These are phyloP conservation scores for Cladobotryum mycophilum DNA, from an alignment of 2,329 filamentous ascomycete genomes.

Conservation along the genomic window DNA sequence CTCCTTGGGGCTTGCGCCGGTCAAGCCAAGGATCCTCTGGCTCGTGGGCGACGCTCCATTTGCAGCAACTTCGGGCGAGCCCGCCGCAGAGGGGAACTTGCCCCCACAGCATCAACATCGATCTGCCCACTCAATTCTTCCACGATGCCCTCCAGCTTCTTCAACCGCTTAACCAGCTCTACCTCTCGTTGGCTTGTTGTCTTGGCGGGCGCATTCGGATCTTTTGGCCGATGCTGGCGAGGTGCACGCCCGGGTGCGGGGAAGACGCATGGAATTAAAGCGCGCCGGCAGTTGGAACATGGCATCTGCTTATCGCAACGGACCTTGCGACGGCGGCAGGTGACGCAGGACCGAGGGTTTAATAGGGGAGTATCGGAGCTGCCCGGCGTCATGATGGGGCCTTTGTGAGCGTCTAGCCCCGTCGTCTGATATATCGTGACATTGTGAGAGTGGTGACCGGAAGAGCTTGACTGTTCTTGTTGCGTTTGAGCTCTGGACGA, in stretches of 20 bases:
- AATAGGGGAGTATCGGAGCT: conserved; percentile 28
- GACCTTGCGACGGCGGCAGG: conserved; percentile 55
- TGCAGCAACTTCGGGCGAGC: conserved; percentile 22
- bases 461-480: conserved; percentile 15
- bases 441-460: conserved; percentile 23
- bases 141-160: conserved; percentile 70
- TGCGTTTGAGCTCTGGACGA: conserved; percentile 19
- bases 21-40: neutral
- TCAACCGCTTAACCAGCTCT: conserved; percentile 65
- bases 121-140: conserved; percentile 61
- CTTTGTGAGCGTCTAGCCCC: conserved; percentile 32
- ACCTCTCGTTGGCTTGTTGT: conserved; percentile 56
- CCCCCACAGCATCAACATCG: conserved; percentile 41
- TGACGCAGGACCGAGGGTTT: conserved; percentile 45
- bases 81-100: conserved; percentile 24
- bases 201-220: conserved; percentile 55
- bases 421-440: conserved; percentile 35
- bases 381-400: conserved; percentile 28
- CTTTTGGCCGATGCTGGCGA: conserved; percentile 57
- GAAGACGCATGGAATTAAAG: conserved; percentile 66
- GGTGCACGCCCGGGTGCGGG: conserved; percentile 68
- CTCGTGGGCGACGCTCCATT: conserved; percentile 7
- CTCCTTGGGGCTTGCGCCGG: conserved; percentile 18
- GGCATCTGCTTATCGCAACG: conserved; percentile 74
- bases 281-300: conserved; percentile 67